Conservation (phyloP, 768 basidiomycete species). For the Suillus placidus region DNA sequence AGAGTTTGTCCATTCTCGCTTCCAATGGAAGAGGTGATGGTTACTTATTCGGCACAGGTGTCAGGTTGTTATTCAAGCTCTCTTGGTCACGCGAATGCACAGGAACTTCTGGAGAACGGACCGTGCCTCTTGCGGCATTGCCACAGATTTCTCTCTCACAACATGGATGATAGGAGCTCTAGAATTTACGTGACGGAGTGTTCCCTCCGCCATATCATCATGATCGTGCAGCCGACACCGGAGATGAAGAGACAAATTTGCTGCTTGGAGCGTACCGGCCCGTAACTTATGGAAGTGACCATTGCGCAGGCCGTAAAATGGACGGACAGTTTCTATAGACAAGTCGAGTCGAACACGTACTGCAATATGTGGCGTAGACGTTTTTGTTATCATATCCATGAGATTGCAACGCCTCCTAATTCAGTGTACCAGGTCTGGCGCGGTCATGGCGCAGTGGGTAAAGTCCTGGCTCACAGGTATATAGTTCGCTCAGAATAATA, state of each 20-base stretch:
- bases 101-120: background rate
- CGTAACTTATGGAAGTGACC: background rate
- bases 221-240: background rate
- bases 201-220: background rate
- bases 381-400: constrained; percentile 38
- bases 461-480: background rate
- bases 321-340: background rate
- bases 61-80: background rate
- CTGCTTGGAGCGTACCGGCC: background rate
- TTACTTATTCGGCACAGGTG: background rate
- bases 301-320: background rate
- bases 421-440: background rate
- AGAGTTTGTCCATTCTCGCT: background rate
- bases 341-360: background rate
- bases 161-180: background rate
- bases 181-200: background rate
- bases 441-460: background rate
- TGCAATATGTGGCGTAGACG: constrained; percentile 39
- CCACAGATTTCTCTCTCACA: background rate
- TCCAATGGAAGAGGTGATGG: background rate
- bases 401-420: constrained; percentile 48
- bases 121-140: background rate
- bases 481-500: background rate
- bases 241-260: background rate
- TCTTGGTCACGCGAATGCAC: constrained; percentile 1